Evolutionary conservation across 192 early-diverging fungal species (phyloP), one percentile per base, ranked within the genome.

Genomic region (Podila epigama): DNA sequence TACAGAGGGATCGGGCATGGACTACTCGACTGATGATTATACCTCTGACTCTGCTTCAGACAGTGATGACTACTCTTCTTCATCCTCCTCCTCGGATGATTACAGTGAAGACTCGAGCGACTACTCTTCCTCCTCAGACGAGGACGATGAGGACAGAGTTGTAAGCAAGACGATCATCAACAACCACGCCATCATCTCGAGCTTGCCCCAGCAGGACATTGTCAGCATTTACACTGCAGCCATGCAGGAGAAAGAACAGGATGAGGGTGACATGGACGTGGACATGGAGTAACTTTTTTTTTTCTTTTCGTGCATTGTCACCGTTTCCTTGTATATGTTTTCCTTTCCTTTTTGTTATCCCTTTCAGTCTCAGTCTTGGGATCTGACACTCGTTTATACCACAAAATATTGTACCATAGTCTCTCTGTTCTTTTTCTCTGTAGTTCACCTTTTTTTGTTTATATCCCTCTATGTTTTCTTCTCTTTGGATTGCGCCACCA

Each of bases 71-170:
- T 75, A 64, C 1, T 58, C 60, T 12, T 58, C 60, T 12, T 51
- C 60, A 58, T 66, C 63, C 16, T 75, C 71, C 3, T 69, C 58
- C 10, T 75, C 72, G 4, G 72, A 75, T 31, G 72, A 75, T 9
- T 51, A 65, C 28, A 75, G 59, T 48, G 64, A 73, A 0, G 62
- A 66, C 4, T 75, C 70, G 28, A 44, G 39, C 10, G 59, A 62
- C 10, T 58, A 60, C 22, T 67, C 72, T 2, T 75, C 72, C 27
- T 48, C 44, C 7, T 73, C 70, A 32, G 63, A 65, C 34, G 70
- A 75, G 16, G 68, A 70, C 11, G 65, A 75, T 9, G 59, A 51
- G 16, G 70, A 39, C 8, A 18, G 27, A 25, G 57, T 63, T 4
- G 35, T 66, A 15, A 51, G 51, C 34, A 75, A 60, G 63, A 75